Percentiles rank a stretch among this genome's conserved stretches.
Conservation (phyloP, 208 protist species). For the Leishmania tarentolae region DNA sequence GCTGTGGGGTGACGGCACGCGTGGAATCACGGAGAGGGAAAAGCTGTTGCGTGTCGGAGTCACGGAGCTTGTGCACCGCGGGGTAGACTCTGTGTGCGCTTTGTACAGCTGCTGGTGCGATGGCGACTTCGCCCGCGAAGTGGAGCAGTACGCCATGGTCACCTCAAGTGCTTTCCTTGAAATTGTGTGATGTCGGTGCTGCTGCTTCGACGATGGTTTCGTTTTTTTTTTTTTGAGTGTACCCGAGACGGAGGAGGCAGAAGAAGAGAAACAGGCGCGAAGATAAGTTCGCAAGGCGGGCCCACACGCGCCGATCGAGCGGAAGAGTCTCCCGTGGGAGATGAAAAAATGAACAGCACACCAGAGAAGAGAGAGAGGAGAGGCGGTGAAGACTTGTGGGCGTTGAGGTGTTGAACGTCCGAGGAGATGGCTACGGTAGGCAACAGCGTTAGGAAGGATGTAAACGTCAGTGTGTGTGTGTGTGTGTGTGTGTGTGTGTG, state of each 20-base stretch:
- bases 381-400: neutral
- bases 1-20: conserved; percentile 1
- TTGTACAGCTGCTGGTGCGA: conserved; percentile 33
- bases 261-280: neutral
- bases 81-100: conserved; percentile 6
- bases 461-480: no score
- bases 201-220: neutral
- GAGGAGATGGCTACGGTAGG: neutral
- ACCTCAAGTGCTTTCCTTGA: neutral
- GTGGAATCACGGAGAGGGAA: conserved; percentile 13
- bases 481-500: no score
- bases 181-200: neutral
- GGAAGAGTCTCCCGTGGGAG: neutral
- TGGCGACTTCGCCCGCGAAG: conserved; percentile 19
- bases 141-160: conserved; percentile 14
- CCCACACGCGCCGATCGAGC: neutral
- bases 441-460: neutral
- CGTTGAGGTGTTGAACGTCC: no score
- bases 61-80: conserved; percentile 18
- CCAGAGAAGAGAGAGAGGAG: neutral
- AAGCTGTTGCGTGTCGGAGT: conserved; percentile 18
- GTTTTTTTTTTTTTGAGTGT: neutral
- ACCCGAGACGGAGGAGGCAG: neutral
- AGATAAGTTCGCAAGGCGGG: neutral
- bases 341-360: neutral